These are phyloP conservation scores for Yamadazyma trypodendri DNA, from an alignment of 1,139 yeast species.

Conservation along the genomic window DNA sequence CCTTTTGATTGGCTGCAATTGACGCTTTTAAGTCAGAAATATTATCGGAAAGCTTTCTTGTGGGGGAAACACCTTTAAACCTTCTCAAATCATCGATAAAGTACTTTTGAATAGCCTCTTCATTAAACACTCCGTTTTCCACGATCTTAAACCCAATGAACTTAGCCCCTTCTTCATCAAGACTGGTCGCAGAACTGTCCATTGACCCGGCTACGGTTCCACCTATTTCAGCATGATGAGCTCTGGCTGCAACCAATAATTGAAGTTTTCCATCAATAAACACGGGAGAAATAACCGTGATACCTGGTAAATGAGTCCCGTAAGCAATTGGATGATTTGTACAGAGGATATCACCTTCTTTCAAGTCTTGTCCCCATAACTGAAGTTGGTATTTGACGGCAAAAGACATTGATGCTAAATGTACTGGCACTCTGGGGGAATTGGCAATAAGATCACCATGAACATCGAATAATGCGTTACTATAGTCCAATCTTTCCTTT, in stretches of 20 bases:
- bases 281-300: constrained; percentile 21
- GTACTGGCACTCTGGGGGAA: constrained; percentile 25
- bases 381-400: constrained; percentile 19
- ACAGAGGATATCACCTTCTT: constrained; percentile 20
- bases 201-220: constrained; percentile 66
- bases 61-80: constrained; percentile 58
- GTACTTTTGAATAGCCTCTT: constrained; percentile 46
- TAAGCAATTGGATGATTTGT: constrained; percentile 21
- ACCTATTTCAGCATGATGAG: constrained; percentile 71
- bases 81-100: constrained; percentile 52
- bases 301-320: constrained; percentile 24
- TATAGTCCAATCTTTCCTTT: constrained; percentile 27
- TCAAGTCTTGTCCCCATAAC: constrained; percentile 17
- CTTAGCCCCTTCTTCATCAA: constrained; percentile 65
- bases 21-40: constrained; percentile 66
- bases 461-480: constrained; percentile 27
- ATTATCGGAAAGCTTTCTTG: constrained; percentile 58
- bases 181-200: constrained; percentile 59
- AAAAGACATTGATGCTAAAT: constrained; percentile 21
- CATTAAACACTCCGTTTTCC: constrained; percentile 51
- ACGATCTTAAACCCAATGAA: constrained; percentile 58
- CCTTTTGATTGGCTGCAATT: constrained; percentile 66
- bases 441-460: constrained; percentile 21
- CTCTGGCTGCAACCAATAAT: constrained; percentile 64
- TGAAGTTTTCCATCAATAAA: constrained; percentile 37